Evolutionary conservation across 108 stramenopile genomes (phyloP).

Genomic region (Schizochytrium sp.): DNA sequence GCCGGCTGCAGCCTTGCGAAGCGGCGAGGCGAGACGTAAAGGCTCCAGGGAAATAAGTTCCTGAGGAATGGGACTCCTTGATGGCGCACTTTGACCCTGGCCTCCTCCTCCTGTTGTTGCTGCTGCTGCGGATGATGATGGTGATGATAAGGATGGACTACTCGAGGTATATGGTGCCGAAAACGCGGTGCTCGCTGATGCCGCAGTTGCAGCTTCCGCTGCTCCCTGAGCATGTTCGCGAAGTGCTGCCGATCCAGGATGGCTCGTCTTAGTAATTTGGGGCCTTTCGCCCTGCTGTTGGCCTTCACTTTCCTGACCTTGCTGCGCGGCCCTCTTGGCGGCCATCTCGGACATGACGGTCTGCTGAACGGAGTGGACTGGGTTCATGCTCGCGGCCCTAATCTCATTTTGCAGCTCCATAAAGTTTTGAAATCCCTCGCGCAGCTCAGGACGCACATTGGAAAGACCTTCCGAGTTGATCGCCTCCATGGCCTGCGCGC

Average conservation of each 20-base stretch:
- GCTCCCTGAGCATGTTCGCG: neutral
- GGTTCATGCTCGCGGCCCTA: neutral
- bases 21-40: neutral
- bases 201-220: neutral
- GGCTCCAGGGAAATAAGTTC: neutral
- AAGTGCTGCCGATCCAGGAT: neutral
- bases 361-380: neutral
- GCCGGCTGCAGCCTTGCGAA: no score
- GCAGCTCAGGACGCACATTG: neutral
- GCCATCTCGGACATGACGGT: neutral
- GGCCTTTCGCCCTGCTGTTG: neutral
- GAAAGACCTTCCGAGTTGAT: neutral
- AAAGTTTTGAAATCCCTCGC: neutral
- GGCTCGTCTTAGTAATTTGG: neutral
- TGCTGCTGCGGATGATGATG: no score
- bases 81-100: no score
- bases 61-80: no score
- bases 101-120: no score
- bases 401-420: conserved; percentile 10
- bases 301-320: no score
- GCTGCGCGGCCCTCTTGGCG: neutral
- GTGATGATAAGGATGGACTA: no score
- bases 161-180: no score
- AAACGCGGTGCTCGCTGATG: neutral
- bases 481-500: neutral